A percentile compares a stretch with the other conserved stretches of the same genome.
Evolutionary conservation across 2,329 filamentous ascomycete species (phyloP).

Genomic region (Endothia cerciana): DNA sequence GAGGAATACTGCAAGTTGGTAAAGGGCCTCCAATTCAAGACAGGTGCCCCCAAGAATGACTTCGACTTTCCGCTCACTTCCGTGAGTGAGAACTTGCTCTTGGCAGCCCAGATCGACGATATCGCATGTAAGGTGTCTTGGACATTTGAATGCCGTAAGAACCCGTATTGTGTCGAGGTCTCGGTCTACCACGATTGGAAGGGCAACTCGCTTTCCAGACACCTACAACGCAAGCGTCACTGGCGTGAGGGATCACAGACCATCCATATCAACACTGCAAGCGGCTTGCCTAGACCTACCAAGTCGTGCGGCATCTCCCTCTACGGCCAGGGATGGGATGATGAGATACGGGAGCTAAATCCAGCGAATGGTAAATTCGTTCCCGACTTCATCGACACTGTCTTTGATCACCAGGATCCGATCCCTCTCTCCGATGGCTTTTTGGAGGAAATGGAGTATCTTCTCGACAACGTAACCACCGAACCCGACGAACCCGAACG

Average conservation of each 20-base stretch:
- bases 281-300: slow-evolving; percentile 9
- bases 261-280: slow-evolving; percentile 17
- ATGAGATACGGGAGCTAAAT: slow-evolving; percentile 31
- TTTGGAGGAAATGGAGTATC: slow-evolving; percentile 18
- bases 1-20: slow-evolving; percentile 34
- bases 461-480: slow-evolving; percentile 12
- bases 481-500: background rate
- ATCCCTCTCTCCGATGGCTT: slow-evolving; percentile 2
- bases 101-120: slow-evolving; percentile 34
- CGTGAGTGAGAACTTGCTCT: slow-evolving; percentile 3
- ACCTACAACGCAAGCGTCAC: background rate
- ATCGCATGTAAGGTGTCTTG: slow-evolving; percentile 40
- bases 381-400: slow-evolving; percentile 11
- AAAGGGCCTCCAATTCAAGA: slow-evolving; percentile 33
- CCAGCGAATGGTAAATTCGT: slow-evolving; percentile 13
- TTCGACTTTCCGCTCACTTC: slow-evolving; percentile 13
- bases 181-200: slow-evolving; percentile 41
- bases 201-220: background rate
- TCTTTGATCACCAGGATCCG: slow-evolving; percentile 2
- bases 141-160: slow-evolving; percentile 38
- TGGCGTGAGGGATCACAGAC: background rate
- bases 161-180: slow-evolving; percentile 42
- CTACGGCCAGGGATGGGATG: slow-evolving; percentile 23
- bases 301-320: slow-evolving; percentile 30
- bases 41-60: slow-evolving; percentile 10